A percentile compares a stretch with the other conserved stretches of the same genome.
Conservation (phyloP, 345 rosid genomes). For the Eutrema yunnanense region DNA sequence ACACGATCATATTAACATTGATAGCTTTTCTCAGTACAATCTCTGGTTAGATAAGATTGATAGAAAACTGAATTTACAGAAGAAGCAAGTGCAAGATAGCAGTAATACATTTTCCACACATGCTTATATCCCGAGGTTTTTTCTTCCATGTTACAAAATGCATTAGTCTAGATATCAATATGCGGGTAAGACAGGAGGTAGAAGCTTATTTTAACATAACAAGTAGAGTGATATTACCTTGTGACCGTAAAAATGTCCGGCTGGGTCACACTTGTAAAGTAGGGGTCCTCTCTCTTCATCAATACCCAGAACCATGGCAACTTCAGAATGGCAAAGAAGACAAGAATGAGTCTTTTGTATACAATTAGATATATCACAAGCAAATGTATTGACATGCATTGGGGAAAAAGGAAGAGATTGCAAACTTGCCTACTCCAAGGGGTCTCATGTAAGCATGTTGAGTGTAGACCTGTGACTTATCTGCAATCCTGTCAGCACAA, state of each 20-base stretch:
- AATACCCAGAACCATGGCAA: constrained; percentile 92
- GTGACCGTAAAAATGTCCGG: constrained; percentile 97
- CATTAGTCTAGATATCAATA: neutral
- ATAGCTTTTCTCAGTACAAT: neutral
- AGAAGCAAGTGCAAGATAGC: neutral
- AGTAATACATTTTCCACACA: neutral
- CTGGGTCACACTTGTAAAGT: constrained; percentile 97
- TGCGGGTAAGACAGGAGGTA: neutral
- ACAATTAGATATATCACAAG: neutral
- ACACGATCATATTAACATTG: neutral
- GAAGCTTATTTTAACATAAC: neutral
- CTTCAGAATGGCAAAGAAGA: constrained; percentile 32
- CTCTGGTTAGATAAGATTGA: neutral
- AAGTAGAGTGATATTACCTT: constrained; percentile 45
- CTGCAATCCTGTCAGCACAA: constrained; percentile 65
- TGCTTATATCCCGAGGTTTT: too few relatives aligned
- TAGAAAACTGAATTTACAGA: neutral
- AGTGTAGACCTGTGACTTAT: constrained; percentile 94
- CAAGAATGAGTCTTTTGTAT: neutral
- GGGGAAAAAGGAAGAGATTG: neutral
- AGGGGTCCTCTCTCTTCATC: constrained; percentile 93
- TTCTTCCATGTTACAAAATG: neutral
- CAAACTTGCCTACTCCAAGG: constrained; percentile 85
- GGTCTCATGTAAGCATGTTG: constrained; percentile 99
- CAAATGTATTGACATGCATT: neutral